Base-by-base conservation (phyloP, 2,329 filamentous ascomycete species). In the Onygenales sp. region DNA sequence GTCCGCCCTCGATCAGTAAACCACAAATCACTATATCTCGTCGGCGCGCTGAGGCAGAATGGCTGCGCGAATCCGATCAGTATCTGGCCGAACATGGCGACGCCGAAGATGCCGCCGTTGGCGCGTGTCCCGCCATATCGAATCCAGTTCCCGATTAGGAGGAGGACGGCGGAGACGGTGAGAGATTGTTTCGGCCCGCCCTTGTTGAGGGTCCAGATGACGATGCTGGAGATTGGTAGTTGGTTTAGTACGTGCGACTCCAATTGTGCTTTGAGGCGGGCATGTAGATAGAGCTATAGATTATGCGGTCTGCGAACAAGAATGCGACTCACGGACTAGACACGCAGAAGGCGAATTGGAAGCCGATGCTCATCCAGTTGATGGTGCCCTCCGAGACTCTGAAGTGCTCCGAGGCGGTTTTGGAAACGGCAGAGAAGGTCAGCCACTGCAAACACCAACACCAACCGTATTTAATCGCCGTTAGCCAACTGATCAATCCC, bases 21-120 rank as follows among this genome's bases (percentile, higher is more conserved):
- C 93, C 93, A 97, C 55, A 95, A 75, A 66, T 96, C 91, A 52
- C 88, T 93, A 71, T 95, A 98, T 57, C 89, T 78, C 0, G 93
- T 92, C 0, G 93, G 92, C 0, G 92, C 89, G 6, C 86, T 84
- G 8, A 97, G 81, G 10, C 95, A 89, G 68, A 97, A 97, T 0
- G 93, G 91, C 66, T 98, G 93, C 0, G 89, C 84, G 41, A 96
- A 78, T 0, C 92, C 93, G 51, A 87, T 89, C 56, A 98, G 69
- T 66, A 97, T 86, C 73, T 97, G 92, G 4, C 92, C 92, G 61
- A 94, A 84, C 86, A 97, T 89, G 57, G 89, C 85, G 44, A 87
- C 78, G 43, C 84, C 84, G 64, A 87, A 94, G 60, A 76, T 78
- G 49, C 86, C 87, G 27, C 43, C 35, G 61, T 69, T 71, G 43